A percentile compares a stretch with the other conserved stretches of the same genome.
Conservation (phyloP, 164 flowering plant genomes). For the Stephania yunnanensis region DNA sequence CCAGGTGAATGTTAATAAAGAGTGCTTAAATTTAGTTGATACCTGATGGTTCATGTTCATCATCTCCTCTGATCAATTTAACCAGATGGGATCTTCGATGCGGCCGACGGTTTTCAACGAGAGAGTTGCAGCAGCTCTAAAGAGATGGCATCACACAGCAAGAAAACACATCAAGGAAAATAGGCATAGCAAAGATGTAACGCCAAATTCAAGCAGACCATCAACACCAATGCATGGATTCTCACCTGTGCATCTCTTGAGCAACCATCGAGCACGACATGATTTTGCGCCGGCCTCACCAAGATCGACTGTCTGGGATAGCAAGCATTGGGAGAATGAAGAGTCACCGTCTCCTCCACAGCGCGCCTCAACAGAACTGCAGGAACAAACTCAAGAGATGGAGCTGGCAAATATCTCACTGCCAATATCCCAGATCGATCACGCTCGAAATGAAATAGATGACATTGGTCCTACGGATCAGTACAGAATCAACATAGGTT, state of each 20-base stretch:
- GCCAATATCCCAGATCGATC: not conserved
- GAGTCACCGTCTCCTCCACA: not conserved
- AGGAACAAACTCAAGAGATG: not conserved
- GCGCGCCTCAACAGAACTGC: not conserved
- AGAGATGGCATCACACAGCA: constrained; percentile 1
- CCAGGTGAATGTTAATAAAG: not conserved
- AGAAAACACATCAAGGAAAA: not conserved
- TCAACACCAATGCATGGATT: not conserved
- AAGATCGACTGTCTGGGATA: not conserved
- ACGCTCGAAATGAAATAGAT: not conserved
- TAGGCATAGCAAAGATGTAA: not conserved
- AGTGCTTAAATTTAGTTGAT: too few relatives aligned
- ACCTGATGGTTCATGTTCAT: too few relatives aligned
- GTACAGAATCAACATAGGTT: not conserved
- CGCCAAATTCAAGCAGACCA: not conserved
- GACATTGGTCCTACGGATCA: not conserved
- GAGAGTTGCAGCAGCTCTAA: not conserved
- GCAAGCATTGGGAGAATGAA: not conserved
- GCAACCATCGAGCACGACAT: not conserved
- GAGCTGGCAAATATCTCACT: not conserved
- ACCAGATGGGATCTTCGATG: not conserved
- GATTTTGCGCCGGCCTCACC: not conserved
- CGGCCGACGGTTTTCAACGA: not conserved
- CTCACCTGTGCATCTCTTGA: constrained; percentile 1
- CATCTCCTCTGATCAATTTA: not conserved